Evolutionary conservation across 2,329 filamentous ascomycete species (phyloP).

Genomic region (Ramularia endophylla): DNA sequence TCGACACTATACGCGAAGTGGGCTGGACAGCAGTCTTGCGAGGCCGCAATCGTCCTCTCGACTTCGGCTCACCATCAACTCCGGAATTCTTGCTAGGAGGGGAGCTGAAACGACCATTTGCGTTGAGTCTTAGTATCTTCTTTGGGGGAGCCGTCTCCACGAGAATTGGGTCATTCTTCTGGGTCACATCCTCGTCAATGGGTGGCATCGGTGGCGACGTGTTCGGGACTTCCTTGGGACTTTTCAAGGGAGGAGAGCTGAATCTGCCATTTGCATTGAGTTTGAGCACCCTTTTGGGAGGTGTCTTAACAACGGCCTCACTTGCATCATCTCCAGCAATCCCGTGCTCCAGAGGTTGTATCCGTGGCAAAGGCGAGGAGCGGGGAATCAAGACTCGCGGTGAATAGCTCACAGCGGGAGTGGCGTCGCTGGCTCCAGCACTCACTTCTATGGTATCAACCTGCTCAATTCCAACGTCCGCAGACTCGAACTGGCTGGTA

Average conservation of each 20-base stretch:
- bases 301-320: conserved; percentile 7
- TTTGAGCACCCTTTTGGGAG: conserved; percentile 34
- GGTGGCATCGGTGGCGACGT: too few relatives aligned
- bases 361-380: conserved; percentile 16
- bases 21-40: conserved; percentile 21
- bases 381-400: conserved; percentile 18
- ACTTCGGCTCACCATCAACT: conserved; percentile 11
- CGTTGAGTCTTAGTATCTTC: conserved; percentile 37
- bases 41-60: conserved; percentile 25
- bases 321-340: not conserved
- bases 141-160: conserved; percentile 25
- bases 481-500: conserved; percentile 24
- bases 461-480: conserved; percentile 11
- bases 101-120: conserved; percentile 42
- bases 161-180: not conserved
- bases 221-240: conserved; percentile 9
- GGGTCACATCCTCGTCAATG: too few relatives aligned
- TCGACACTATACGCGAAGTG: conserved; percentile 21
- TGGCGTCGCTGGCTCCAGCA: too few relatives aligned
- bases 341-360: not conserved
- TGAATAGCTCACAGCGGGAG: conserved; percentile 2
- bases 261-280: conserved; percentile 43
- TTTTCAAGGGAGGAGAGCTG: conserved; percentile 37
- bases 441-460: too few relatives aligned
- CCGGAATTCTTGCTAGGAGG: conserved; percentile 32